These are phyloP conservation scores for Anthracocystis panici-leucophaei DNA, from an alignment of 1,284 basidiomycete genomes.

Conservation along the genomic window DNA sequence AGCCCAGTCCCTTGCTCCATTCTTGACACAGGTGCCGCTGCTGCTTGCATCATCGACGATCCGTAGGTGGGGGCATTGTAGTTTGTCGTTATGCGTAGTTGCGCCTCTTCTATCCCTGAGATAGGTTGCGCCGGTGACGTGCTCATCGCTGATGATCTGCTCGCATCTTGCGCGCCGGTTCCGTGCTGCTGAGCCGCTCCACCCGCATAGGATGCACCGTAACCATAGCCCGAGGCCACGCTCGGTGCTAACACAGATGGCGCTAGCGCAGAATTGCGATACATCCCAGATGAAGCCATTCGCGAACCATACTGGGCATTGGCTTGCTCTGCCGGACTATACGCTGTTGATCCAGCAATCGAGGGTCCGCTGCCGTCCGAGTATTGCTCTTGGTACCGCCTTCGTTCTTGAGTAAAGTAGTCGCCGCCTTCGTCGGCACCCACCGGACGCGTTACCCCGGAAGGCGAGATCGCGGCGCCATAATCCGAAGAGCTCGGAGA, in stretches of 20 bases:
- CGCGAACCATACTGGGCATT: conserved; percentile 1
- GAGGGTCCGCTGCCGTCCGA: conserved; percentile 12
- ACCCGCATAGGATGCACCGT: neutral
- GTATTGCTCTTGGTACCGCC: conserved; percentile 15
- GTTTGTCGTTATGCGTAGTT: conserved; percentile 29
- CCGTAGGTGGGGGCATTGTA: conserved; percentile 15
- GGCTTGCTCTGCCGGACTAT: conserved; percentile 3
- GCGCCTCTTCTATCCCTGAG: conserved; percentile 1
- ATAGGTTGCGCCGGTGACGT: neutral
- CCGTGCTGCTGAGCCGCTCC: conserved; percentile 4
- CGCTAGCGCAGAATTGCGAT: neutral
- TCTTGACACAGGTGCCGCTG: neutral
- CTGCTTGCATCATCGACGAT: conserved; percentile 5
- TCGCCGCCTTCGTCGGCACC: conserved; percentile 20
- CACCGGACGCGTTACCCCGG: conserved; percentile 14
- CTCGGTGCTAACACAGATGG: conserved; percentile 4
- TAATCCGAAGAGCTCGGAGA: conserved; percentile 21
- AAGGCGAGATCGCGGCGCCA: conserved; percentile 18
- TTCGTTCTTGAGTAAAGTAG: conserved; percentile 25
- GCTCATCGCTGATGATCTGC: neutral
- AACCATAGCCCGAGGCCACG: conserved; percentile 10
- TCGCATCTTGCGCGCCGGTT: neutral
- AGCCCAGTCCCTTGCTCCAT: conserved; percentile 3
- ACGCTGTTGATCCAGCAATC: neutral
- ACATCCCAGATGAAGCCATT: conserved; percentile 6